Base-by-base conservation (phyloP, 148 eudicot species). In the Fagopyrum homotropicum region DNA sequence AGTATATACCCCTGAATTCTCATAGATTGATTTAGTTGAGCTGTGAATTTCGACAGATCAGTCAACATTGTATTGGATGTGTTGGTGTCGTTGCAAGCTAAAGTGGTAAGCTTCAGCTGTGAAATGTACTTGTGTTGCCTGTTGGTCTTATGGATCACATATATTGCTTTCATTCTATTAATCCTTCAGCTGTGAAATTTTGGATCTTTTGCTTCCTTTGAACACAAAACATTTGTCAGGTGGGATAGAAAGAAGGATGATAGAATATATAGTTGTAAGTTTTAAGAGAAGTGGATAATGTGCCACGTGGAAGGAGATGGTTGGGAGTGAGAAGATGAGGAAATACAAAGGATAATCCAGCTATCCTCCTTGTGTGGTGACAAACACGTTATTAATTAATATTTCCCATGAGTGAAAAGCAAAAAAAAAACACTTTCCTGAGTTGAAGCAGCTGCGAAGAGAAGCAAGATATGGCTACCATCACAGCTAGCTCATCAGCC, bases 401-500 rank as follows among this genome's bases (percentile, higher is more conserved):
- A 35, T 72, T 4, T 72, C 74, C 6, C 51, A 45, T 54, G 0
- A 19, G 4, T 17, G 35, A 45, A 49, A 72, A 40, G 35, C 43
- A 45, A 49, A 72, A 47, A 47, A 9, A 17, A 45, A 69, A 46
- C 40, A 35, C 40, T 2, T 17, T 46, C 72, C n/a, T 3, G 17
- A 5, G 56, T 75, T 49, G 57, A 60, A n/a, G 30, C 29, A 57
- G 71, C 46, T 60, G 30, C 4, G 19, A 29, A 45, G 26, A 76
- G 64, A 64, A 40, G 77, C 49, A 50, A 60, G 73, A 80, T 78
- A 95, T 92, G 98, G 98, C 98, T 49, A 48, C 89, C 85, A 81
- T 90, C 79, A 84, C 94, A 2, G 90, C 96, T 22, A 88, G 88
- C 84, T 79, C 92, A 44, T 80, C 92, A 45, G 79, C 92, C 61